phyloP scores from a whole-genome alignment of 2,329 filamentous ascomycete genomes.

The Colletotrichum acutatum region DNA sequence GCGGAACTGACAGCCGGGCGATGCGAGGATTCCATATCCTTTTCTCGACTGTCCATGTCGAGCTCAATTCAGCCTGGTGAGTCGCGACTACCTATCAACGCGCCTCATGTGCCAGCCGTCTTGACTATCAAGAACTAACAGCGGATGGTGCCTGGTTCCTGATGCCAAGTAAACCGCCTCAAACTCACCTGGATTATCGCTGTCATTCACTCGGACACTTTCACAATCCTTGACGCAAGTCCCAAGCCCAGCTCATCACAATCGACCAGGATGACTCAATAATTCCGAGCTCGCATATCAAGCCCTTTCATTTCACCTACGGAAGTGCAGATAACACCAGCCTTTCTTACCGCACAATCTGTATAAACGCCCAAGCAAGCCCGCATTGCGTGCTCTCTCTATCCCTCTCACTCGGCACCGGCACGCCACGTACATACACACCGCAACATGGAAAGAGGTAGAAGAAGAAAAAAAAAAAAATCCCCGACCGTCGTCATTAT shows the following conservation, averaged over 20 bases:
- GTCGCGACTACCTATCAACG: not conserved
- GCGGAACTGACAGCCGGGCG: not conserved
- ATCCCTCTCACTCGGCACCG: not conserved
- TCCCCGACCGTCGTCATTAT: not conserved
- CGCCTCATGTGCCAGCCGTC: not conserved
- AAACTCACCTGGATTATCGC: slow-evolving; percentile 15
- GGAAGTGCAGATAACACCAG: not conserved
- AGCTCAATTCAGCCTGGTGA: not conserved
- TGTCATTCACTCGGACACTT: slow-evolving; percentile 2
- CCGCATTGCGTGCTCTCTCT: not conserved
- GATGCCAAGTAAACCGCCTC: slow-evolving; percentile 3
- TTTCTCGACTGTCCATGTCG: not conserved
- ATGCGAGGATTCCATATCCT: not conserved
- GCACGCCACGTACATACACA: not conserved
- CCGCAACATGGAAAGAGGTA: not conserved
- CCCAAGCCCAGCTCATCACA: not conserved
- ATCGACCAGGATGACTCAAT: slow-evolving; percentile 12
- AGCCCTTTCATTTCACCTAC: not conserved
- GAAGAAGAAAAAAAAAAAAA: not conserved
- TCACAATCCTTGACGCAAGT: not conserved
- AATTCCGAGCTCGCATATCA: not conserved
- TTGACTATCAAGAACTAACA: not conserved
- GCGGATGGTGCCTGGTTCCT: slow-evolving; percentile 8
- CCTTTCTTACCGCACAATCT: slow-evolving; percentile 1
- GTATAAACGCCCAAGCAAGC: not conserved